Evolutionary conservation across 208 protist species (phyloP), one percentile per base, ranked within the genome.

Genomic region (Acanthamoeba royreba): DNA sequence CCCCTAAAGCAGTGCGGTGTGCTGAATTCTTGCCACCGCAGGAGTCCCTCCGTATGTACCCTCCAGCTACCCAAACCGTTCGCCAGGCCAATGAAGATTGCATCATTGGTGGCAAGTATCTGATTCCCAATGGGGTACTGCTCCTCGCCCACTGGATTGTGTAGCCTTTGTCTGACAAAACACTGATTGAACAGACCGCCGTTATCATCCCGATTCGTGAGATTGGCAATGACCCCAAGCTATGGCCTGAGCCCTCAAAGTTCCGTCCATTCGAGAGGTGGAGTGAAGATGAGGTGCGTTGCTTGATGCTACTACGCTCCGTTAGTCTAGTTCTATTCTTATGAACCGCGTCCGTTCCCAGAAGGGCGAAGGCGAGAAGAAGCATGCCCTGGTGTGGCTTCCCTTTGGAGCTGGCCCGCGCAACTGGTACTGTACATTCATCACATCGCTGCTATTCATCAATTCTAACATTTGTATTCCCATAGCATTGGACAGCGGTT

Each of bases 221-320:
- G 2, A 40, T 89, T 15, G 25, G 33, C 83, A 58, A 89, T 52
- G 45, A 17, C 15, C 35, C 46, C 35, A 22, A 7, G 2, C 17
- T 33, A 5, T 89, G 83, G 83, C 45, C 83, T 4, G 52, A 89
- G 49, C 83, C 83, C 4, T 45, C 58, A 28, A 13, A 35, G 43
- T 89, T 89, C 83, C 46, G 42, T 13, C 83, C 83, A 31, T 89
- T 89, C 33, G 83, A 89, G 43, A 45, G 83, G 0, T 89, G 83
- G 83, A 22, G 19, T 33, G 42, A 55, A 19, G 83, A 89, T 19
- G 83, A 87, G 43, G 72, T 53, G 25, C 72, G 38, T 22, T 79
- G 66, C 5, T 4, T 63, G 53, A 2, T 63, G 25, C 33, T 28
- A 35, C 55, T 5, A 8, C 19, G 25, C 9, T 4, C 55, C 55